Base-by-base conservation (phyloP, 805 yeast genomes). In the Scheffersomyces amazonensis region DNA sequence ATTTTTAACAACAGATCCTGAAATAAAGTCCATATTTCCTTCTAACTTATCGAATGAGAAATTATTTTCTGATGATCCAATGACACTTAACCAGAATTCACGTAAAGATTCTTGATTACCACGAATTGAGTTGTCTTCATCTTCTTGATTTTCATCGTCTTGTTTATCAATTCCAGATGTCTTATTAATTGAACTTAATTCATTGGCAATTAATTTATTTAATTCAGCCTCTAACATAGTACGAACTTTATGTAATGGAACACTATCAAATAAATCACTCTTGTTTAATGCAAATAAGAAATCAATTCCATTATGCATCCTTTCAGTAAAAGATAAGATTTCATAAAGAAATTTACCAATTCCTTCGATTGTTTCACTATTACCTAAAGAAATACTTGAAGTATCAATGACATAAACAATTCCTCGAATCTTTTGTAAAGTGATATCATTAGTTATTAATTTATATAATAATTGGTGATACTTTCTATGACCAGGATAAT, bases 401-500 rank as follows among this genome's bases (percentile, higher is more conserved):
- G 88, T 76, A 60, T 91, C 98, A n/a, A 90, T 67, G 42, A 91
- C 70, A 46, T 76, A 88, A 1, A 90, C 62, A 4, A 88, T 64
- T 4, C 96, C 96, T 46, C 73, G 76, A 36, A 84, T 57, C 13
- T 75, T 60, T 13, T 49, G 41, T 11, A 67, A 54, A 1, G 64
- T 56, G 19, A 65, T 52, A 31, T 65, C 68, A 13, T 63, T 64
- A 40, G 67, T 65, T 32, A 80, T 53, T 46, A 73, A 64, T 40
- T 75, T 74, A 37, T 75, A 73, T 41, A 80, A 66, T 35, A 81
- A 64, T 40, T 78, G 76, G 37, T 75, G 76, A 48, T 90, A 76
- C 60, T 87, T 88, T 39, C 75, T 64, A 62, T 85, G 89, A n/a
- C 97, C 96, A 2, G 99, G 99, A 44, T 80, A 80, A 53, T 91